These are phyloP conservation scores for Pleurotus pulmonarius DNA, from an alignment of 768 basidiomycete genomes.

Conservation along the genomic window DNA sequence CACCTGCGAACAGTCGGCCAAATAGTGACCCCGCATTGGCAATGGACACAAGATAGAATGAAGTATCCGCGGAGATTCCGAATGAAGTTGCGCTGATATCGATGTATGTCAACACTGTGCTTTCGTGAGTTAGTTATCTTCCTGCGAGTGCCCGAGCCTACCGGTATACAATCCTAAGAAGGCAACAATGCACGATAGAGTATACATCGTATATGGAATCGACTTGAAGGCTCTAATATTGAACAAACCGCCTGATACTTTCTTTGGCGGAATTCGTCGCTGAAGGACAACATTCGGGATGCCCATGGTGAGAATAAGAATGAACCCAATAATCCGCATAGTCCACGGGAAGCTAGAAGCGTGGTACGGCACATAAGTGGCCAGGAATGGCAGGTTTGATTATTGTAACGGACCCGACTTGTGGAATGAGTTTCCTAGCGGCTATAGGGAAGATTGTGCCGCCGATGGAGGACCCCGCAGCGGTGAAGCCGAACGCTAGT, in stretches of 20 bases:
- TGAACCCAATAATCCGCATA: conserved; percentile 60
- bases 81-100: conserved; percentile 43
- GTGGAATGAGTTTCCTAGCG: conserved; percentile 46
- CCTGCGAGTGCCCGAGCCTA: conserved; percentile 14
- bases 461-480: conserved; percentile 56
- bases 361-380: neutral
- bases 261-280: conserved; percentile 50
- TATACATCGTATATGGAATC: conserved; percentile 48
- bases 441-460: conserved; percentile 61
- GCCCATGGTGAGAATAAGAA: conserved; percentile 44
- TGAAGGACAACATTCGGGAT: conserved; percentile 42
- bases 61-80: conserved; percentile 44
- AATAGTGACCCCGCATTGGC: conserved; percentile 56
- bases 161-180: conserved; percentile 67
- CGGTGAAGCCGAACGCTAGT: conserved; percentile 49
- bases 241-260: conserved; percentile 50
- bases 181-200: conserved; percentile 36
- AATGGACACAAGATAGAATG: conserved; percentile 59
- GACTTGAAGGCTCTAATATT: conserved; percentile 42
- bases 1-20: conserved; percentile 48
- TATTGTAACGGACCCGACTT: conserved; percentile 44
- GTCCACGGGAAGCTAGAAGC: conserved; percentile 61
- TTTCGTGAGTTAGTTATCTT: neutral
- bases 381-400: neutral
- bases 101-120: conserved; percentile 53